Conservation (phyloP, 352 stramenopile genomes). For the Phytophthora palmivora region DNA sequence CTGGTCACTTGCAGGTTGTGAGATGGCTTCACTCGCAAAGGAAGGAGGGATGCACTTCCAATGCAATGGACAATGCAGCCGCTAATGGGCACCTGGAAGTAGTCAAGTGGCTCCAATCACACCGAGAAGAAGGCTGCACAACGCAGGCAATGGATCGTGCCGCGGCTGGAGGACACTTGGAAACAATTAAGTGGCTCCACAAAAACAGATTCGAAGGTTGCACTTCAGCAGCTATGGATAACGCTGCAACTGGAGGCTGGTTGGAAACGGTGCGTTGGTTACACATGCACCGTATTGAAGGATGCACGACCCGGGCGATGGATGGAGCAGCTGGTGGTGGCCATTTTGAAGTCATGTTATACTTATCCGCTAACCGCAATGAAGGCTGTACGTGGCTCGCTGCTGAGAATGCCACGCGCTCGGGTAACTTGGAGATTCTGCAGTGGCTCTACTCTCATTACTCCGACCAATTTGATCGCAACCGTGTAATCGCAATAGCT, state of each 20-base stretch:
- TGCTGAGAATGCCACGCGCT: constrained; percentile 31
- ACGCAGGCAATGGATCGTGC: constrained; percentile 35
- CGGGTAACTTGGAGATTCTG: constrained; percentile 34
- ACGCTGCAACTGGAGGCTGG: no score
- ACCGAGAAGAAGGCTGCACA: constrained; percentile 39
- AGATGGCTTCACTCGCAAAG: constrained; percentile 34
- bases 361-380: constrained; percentile 27
- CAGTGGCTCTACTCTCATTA: constrained; percentile 38
- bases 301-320: constrained; percentile 43
- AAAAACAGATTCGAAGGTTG: constrained; percentile 36
- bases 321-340: constrained; percentile 39
- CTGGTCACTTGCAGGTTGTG: constrained; percentile 33
- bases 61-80: constrained; percentile 43
- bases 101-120: constrained; percentile 39
- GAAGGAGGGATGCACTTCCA: constrained; percentile 30
- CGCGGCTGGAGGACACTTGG: constrained; percentile 26
- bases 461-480: constrained; percentile 36
- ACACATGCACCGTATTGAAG: no score
- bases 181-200: constrained; percentile 36
- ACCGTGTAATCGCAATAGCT: constrained; percentile 34
- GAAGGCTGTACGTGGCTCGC: constrained; percentile 41
- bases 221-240: no score
- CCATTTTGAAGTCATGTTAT: constrained; percentile 47
- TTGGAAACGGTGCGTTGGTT: no score
- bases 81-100: constrained; percentile 37